Percentiles rank a stretch among this genome's conserved stretches.
Evolutionary conservation across 169 alveolate species (phyloP).

Genomic region (Plasmodium vivax): DNA sequence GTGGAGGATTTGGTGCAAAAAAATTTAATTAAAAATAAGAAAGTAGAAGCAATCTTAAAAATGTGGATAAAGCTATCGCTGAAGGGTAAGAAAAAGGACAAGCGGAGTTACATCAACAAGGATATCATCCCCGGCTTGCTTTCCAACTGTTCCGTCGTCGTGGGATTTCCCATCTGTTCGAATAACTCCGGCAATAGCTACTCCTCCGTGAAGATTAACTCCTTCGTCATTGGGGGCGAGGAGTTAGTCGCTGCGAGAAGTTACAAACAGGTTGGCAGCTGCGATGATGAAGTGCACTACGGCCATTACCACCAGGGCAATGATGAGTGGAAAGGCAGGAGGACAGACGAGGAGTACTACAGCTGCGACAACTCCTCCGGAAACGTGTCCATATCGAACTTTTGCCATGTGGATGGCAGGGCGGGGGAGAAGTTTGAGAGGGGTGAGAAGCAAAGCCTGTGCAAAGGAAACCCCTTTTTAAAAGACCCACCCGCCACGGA

Average conservation of each 20-base stretch:
- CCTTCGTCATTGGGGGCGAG: conserved; percentile 68
- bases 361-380: conserved; percentile 31
- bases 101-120: conserved; percentile 1
- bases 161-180: conserved; percentile 38
- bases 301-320: neutral
- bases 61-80: conserved; percentile 58
- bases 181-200: neutral
- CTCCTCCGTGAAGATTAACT: conserved; percentile 56
- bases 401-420: neutral
- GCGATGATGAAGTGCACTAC: neutral
- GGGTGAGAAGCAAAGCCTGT: neutral
- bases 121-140: conserved; percentile 75
- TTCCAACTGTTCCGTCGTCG: conserved; percentile 78
- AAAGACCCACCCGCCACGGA: neutral
- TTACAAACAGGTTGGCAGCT: neutral
- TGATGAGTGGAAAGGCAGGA: conserved; percentile 5
- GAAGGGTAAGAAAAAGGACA: conserved; percentile 19
- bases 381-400: neutral
- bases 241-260: conserved; percentile 1
- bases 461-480: neutral
- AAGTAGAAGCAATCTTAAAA: conserved; percentile 52
- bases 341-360: conserved; percentile 14
- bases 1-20: conserved; percentile 69
- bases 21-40: conserved; percentile 48
- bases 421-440: neutral